Percentiles rank a stretch among this genome's conserved stretches.
phyloP scores from a whole-genome alignment of 2,329 filamentous ascomycete genomes.

The Nothophaeocryptopus gaeumannii region DNA sequence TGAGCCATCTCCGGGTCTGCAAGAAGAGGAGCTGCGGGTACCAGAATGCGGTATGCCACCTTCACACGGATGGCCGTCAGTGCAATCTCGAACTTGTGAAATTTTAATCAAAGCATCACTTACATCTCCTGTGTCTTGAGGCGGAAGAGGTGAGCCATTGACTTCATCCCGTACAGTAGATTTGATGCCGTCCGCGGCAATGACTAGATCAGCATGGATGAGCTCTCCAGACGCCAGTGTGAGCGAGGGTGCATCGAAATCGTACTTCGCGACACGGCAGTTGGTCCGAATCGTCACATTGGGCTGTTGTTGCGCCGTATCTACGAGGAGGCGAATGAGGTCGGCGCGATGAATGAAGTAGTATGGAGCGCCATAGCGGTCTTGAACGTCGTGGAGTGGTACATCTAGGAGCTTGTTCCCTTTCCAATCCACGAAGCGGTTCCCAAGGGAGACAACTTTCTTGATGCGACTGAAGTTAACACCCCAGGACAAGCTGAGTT shows the following conservation, averaged over 20 bases:
- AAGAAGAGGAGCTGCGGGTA: slow-evolving; percentile 26
- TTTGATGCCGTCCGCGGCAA: slow-evolving; percentile 35
- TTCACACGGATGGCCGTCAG: no score
- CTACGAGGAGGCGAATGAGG: slow-evolving; percentile 26
- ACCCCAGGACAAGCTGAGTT: slow-evolving; percentile 39
- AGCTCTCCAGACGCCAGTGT: slow-evolving; percentile 20
- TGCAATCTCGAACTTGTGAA: no score
- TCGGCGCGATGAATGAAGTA: slow-evolving; percentile 36
- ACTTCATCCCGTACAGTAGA: slow-evolving; percentile 27
- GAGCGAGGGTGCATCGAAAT: slow-evolving; percentile 28
- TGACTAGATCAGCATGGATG: slow-evolving; percentile 28
- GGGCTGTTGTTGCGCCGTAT: slow-evolving; percentile 12
- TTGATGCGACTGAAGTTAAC: slow-evolving; percentile 30
- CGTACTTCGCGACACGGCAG: slow-evolving; percentile 26
- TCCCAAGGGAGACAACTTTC: slow-evolving; percentile 29
- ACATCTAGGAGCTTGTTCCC: slow-evolving; percentile 27
- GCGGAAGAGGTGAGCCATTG: slow-evolving; percentile 26
- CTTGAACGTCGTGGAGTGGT: slow-evolving; percentile 22
- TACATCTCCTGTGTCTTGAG: slow-evolving; percentile 32
- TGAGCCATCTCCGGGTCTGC: slow-evolving; percentile 29
- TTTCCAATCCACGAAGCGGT: slow-evolving; percentile 34
- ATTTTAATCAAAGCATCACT: no score
- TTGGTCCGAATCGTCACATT: slow-evolving; percentile 23
- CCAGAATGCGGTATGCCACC: slow-evolving; percentile 31
- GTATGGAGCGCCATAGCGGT: slow-evolving; percentile 31